Conservation (phyloP, 1,284 basidiomycete species). For the Leccinum solheimii region DNA sequence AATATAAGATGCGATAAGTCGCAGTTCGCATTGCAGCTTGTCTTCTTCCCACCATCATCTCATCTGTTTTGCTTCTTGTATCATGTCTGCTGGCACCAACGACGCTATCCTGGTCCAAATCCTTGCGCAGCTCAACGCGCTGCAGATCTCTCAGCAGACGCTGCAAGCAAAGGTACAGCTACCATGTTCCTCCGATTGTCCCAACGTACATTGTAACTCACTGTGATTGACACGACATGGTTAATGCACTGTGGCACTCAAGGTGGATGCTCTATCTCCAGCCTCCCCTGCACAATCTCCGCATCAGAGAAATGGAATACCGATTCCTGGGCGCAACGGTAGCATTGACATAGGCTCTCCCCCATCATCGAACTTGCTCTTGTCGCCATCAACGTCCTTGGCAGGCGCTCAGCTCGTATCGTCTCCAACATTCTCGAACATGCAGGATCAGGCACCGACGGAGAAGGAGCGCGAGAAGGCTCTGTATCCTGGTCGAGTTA, state of each 20-base stretch:
- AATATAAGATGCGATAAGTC: slow-evolving; percentile 15
- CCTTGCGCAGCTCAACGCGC: slow-evolving; percentile 61
- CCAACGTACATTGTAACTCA: slow-evolving; percentile 7
- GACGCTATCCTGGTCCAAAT: slow-evolving; percentile 73
- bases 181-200: neutral
- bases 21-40: neutral
- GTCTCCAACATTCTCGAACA: slow-evolving; percentile 31
- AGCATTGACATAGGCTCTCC: slow-evolving; percentile 25
- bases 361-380: slow-evolving; percentile 21
- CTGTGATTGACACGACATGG: neutral
- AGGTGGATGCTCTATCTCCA: slow-evolving; percentile 43
- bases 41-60: slow-evolving; percentile 15
- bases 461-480: slow-evolving; percentile 73
- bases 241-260: neutral
- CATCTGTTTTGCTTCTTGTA: slow-evolving; percentile 1
- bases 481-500: slow-evolving; percentile 75
- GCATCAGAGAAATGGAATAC: slow-evolving; percentile 18
- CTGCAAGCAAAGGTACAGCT: slow-evolving; percentile 66
- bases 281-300: slow-evolving; percentile 29
- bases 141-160: slow-evolving; percentile 72
- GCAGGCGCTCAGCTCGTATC: slow-evolving; percentile 31
- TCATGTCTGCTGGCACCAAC: slow-evolving; percentile 43
- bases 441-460: slow-evolving; percentile 19
- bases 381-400: slow-evolving; percentile 27
- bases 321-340: slow-evolving; percentile 27